Base-by-base conservation (phyloP, 805 yeast genomes). In the Candida golubevii region DNA sequence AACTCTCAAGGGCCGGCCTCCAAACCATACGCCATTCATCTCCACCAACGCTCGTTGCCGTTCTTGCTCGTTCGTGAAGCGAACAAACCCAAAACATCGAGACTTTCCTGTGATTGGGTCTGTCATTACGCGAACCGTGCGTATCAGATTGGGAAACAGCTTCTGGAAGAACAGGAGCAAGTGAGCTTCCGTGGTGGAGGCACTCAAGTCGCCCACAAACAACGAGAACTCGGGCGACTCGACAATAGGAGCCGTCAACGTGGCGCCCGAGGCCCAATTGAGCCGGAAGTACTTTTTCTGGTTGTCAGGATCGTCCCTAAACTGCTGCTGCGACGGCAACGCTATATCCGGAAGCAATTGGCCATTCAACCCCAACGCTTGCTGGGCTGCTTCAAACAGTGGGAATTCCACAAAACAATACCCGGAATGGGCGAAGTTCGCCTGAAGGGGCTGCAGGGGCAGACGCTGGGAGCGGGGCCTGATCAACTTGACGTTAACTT, bases 191-290 rank as follows among this genome's bases (percentile, higher is more conserved):
- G 91, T 85, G 4, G 89, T 84, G 1, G 80, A 74, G 1, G 91
- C 88, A 1, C 88, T 77, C 48, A 85, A 69, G 61, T 85, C 93
- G 32, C 95, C 95, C n/a, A 85, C 91, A 62, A 85, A 85, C 42
- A 85, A 64, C 0, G 91, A 83, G 59, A 63, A 85, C 62, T 85
- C 93, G 0, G 90, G 90, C 8, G 85, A 75, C 54, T 80, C 84
- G 7, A 85, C 79, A 38, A 84, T 78, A 38, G 85, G 85, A 4
- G 89, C 81, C 34, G 77, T 68, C 47, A 85, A 66, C 10, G 91
- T 85, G 8, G 91, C 91, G 12, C 88, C 89, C 27, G 84, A 76
- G 1, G 95, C 93, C 95, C 95, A 85, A 57, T 85, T 85, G 49
- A 85, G 73, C 55, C 91, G 72, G 60, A 85, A 85, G 33, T 77